A percentile compares a stretch with the other conserved stretches of the same genome.
Evolutionary conservation across 495 filamentous ascomycete species (phyloP).

Genomic region (Podospora didyma): DNA sequence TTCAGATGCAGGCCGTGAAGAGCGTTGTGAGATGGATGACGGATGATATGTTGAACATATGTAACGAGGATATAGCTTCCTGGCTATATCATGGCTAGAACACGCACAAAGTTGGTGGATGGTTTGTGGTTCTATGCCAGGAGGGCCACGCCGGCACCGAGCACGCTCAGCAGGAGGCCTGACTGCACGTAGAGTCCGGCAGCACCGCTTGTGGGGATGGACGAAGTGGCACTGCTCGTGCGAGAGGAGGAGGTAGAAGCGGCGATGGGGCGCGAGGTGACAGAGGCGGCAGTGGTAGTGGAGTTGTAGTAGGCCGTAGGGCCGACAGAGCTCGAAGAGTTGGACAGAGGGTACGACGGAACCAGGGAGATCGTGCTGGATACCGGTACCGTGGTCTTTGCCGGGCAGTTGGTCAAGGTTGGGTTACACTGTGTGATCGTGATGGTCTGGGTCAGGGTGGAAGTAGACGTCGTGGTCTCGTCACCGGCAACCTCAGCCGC

Average conservation of each 20-base stretch:
- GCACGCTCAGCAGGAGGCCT: conserved; percentile 36
- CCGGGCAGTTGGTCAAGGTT: conserved; percentile 41
- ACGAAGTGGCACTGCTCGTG: conserved; percentile 14
- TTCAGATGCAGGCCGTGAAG: conserved; percentile 18
- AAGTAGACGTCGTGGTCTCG: conserved; percentile 32
- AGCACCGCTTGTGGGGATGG: conserved; percentile 30
- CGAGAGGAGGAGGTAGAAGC: conserved; percentile 7
- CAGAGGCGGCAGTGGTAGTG: conserved; percentile 21
- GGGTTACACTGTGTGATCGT: conserved; percentile 48
- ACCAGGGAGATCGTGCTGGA: conserved; percentile 13
- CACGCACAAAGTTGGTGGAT: not conserved
- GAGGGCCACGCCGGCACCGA: conserved; percentile 40
- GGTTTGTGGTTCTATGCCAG: conserved; percentile 28
- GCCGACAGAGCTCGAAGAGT: conserved; percentile 33
- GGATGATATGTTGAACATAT: not conserved
- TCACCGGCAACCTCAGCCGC: conserved; percentile 15
- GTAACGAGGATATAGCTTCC: not conserved
- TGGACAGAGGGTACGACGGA: conserved; percentile 28
- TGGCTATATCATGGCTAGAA: not conserved
- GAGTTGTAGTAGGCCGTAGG: conserved; percentile 34
- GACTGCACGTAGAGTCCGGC: conserved; percentile 34
- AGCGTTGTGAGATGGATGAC: not conserved
- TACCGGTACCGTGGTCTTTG: conserved; percentile 17
- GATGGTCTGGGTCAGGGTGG: conserved; percentile 40
- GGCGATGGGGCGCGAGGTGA: conserved; percentile 23